Conservation (phyloP, 495 filamentous ascomycete species). For the Terfezia boudieri region DNA sequence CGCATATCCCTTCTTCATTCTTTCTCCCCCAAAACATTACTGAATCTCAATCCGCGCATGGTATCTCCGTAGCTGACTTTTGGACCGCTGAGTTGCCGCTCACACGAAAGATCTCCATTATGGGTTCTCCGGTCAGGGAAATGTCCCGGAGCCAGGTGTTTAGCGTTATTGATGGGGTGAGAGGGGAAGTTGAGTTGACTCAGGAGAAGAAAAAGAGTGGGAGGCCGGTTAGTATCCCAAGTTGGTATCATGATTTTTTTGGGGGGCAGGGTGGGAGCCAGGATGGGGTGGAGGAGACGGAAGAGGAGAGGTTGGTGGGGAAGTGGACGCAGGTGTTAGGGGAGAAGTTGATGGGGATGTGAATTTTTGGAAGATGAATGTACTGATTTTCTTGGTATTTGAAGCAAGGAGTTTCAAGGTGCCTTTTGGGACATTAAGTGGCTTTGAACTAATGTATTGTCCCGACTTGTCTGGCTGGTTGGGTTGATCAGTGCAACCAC, state of each 20-base stretch:
- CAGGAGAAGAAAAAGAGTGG: neutral
- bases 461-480: too few relatives aligned
- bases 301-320: too few relatives aligned
- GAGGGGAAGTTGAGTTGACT: neutral
- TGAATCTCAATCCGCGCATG: neutral
- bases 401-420: too few relatives aligned
- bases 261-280: neutral
- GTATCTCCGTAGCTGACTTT: neutral
- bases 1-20: neutral
- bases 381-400: too few relatives aligned
- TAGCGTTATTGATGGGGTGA: neutral
- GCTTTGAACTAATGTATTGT: too few relatives aligned
- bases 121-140: neutral
- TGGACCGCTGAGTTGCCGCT: neutral
- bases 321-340: too few relatives aligned
- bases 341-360: too few relatives aligned
- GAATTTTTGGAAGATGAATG: too few relatives aligned
- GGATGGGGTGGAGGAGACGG: neutral
- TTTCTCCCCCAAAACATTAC: neutral
- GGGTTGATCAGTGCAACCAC: too few relatives aligned
- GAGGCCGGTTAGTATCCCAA: too few relatives aligned
- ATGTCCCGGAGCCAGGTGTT: neutral
- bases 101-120: neutral
- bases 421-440: too few relatives aligned
- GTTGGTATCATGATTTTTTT: too few relatives aligned